Conservation (phyloP, 208 protist species). For the Wallacemonas collosoma region DNA sequence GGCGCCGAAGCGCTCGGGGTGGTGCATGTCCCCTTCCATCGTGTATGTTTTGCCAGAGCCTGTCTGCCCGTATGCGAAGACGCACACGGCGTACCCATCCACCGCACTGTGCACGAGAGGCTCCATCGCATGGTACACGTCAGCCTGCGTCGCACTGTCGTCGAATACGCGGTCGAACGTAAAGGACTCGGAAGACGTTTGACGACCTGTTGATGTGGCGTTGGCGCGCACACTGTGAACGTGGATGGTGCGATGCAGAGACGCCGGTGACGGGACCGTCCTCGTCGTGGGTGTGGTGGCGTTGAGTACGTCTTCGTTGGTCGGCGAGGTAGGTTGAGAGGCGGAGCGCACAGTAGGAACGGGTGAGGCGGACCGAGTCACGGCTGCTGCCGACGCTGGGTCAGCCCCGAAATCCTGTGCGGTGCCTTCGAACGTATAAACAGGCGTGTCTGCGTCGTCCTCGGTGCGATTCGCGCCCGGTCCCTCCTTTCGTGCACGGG, state of each 20-base stretch:
- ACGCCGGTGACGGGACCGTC: neutral
- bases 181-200: conserved; percentile 40
- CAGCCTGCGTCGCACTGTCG: conserved; percentile 38
- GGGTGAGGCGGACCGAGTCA: neutral
- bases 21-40: conserved; percentile 75
- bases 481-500: neutral
- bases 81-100: conserved; percentile 91
- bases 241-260: conserved; percentile 26
- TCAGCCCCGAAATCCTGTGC: conserved; percentile 10
- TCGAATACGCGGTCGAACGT: conserved; percentile 56
- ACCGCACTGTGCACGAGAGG: conserved; percentile 89
- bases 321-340: neutral
- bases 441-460: neutral
- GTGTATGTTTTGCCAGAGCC: conserved; percentile 92
- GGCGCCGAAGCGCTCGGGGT: conserved; percentile 54
- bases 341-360: neutral
- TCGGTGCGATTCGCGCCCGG: neutral
- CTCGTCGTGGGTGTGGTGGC: neutral
- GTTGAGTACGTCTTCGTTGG: neutral
- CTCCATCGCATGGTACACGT: conserved; percentile 90
- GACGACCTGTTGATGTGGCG: conserved; percentile 68
- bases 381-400: neutral
- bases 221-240: conserved; percentile 62
- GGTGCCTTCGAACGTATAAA: conserved; percentile 14
- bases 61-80: conserved; percentile 94